phyloP scores from a whole-genome alignment of 2,329 filamentous ascomycete genomes.

The Fusarium sp. region DNA sequence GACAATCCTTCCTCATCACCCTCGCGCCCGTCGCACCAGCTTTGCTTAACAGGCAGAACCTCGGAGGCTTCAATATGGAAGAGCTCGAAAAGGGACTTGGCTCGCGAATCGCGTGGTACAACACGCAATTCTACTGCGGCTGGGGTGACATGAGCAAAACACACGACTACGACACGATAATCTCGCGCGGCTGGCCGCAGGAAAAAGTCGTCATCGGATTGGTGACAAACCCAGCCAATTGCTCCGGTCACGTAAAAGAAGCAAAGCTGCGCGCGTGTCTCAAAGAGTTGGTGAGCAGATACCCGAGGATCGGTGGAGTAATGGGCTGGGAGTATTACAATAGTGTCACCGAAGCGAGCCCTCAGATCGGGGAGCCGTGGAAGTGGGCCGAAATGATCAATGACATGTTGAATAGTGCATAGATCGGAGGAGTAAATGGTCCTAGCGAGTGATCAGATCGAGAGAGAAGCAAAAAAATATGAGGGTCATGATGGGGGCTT shows the following conservation, averaged over 20 bases:
- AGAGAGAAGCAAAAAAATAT: background rate
- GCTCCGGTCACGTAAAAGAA: slow-evolving; percentile 57
- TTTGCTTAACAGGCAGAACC: slow-evolving; percentile 61
- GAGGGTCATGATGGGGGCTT: slow-evolving; percentile 8
- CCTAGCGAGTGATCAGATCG: background rate
- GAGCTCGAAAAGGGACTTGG: slow-evolving; percentile 72
- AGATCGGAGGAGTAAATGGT: slow-evolving; percentile 1
- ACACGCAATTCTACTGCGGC: slow-evolving; percentile 88
- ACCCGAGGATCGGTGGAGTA: slow-evolving; percentile 79
- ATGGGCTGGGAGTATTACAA: slow-evolving; percentile 97
- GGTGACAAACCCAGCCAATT: slow-evolving; percentile 78
- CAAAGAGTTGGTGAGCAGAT: slow-evolving; percentile 53
- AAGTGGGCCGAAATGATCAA: slow-evolving; percentile 69
- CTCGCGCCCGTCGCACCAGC: slow-evolving; percentile 83
- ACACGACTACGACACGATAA: slow-evolving; percentile 55
- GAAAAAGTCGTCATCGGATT: slow-evolving; percentile 79
- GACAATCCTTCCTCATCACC: slow-evolving; percentile 75
- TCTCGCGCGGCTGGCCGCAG: slow-evolving; percentile 72
- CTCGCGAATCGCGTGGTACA: slow-evolving; percentile 79
- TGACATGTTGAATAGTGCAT: slow-evolving; percentile 29
- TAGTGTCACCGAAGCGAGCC: slow-evolving; percentile 57
- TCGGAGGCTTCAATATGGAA: slow-evolving; percentile 83
- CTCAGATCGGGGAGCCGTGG: slow-evolving; percentile 64
- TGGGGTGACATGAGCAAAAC: slow-evolving; percentile 69
- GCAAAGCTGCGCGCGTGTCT: slow-evolving; percentile 57